Base-by-base conservation (phyloP, 371 early-diverging fungal species). In the Dichotomocladium elegans region DNA sequence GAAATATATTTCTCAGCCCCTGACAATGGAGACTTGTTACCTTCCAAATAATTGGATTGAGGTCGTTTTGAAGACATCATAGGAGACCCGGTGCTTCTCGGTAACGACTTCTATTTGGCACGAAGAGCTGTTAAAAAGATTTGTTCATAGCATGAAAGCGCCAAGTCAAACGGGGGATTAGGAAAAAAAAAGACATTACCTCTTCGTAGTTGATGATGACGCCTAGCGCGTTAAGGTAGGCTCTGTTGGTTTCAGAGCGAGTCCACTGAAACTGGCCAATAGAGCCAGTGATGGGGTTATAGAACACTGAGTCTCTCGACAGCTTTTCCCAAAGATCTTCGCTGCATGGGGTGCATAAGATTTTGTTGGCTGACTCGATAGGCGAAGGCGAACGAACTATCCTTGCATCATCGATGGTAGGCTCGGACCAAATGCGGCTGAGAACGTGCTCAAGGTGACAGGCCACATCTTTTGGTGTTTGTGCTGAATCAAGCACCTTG, bases 261-360 rank as follows among this genome's bases (percentile, higher is more conserved):
- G 70, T 74, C 78, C 78, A 77, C 31, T 74, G 78, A 43, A 77
- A 77, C 21, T 74, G 72, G 4, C 78, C 78, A 14, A 77, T 64
- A 4, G 72, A 57, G 3, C 78, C 78, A 24, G 78, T 77, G 31
- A 72, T 55, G 27, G 78, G 64, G 49, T 77, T 77, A 42, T 72
- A 74, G 41, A 77, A 77, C 8, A 72, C 72, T n/a, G 78, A 69
- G 40, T 77, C 74, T 12, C 67, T 56, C 8, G 78, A 77, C 4
- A 77, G 57, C 27, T 72, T 74, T 6, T 58, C 63, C 78, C 78
- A 77, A 11, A 77, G 60, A 41, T 72, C 70, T 30, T 49, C 53
- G 63, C 63, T 66, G 64, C 66, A 61, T n/a, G 60, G 47, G 34
- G 64, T 66, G 37, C 51, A 58, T 35, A 58, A 47, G 10, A 51